Evolutionary conservation across 1,284 basidiomycete species (phyloP), one percentile per base, ranked within the genome.

Genomic region (Boletus albobrunnescens): DNA sequence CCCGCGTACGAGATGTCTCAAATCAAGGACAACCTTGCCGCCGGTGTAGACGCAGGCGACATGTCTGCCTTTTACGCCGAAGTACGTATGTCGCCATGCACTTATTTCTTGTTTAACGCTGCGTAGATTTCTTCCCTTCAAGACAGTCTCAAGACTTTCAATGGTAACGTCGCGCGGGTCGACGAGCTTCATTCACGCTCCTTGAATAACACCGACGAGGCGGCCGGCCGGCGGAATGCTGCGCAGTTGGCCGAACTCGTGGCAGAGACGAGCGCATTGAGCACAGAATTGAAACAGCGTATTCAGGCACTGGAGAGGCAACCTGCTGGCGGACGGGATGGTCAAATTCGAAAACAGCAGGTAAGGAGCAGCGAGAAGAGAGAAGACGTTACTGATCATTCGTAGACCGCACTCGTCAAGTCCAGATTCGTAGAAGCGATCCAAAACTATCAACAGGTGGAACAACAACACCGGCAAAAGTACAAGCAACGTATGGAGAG

Each of bases 401-500:
- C 1, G 10, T 35, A 90, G 85, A 86, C 82, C 27, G 84, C 80
- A 4, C 67, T 89, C 26, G 79, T 91, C 53, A 90, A 88, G 69
- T 78, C 81, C 44, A 91, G 89, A 67, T 91, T 91, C 62, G 78
- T 89, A 43, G 87, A 90, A 56, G 87, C 87, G n/a, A 88, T 91
- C 52, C 86, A 91, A 68, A 81, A 75, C 55, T 91, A 89, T 62
- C 93, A 97, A 71, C 81, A 82, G 33, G 91, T 96, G 20, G 96
- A 99, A 72, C 88, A 94, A 69, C 85, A 91, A 63, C 92, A 90
- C 67, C 84, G 95, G 49, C 79, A 87, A 56, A 94, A 91, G 73
- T 94, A 96, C 71, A 92, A 92, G 71, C 91, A 94, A 67, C 79
- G 94, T 37, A 84, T 95, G 74, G 94, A 95, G 72, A 81, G 96